Evolutionary conservation across 805 yeast genomes (phyloP).

Genomic region (Pichia kluyveri): DNA sequence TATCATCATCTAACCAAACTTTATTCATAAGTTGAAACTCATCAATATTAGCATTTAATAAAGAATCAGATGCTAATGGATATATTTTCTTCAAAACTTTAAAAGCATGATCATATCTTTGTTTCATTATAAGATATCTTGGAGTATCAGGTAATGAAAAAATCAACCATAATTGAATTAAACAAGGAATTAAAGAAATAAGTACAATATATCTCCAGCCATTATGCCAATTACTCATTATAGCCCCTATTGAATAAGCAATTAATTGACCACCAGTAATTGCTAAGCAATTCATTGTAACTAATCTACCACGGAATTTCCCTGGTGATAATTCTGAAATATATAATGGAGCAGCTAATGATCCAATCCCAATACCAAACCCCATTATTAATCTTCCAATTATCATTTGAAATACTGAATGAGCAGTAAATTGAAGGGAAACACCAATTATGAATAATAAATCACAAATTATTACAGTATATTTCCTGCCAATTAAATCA

Average conservation of each 20-base stretch:
- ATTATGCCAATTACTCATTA: conserved; percentile 29
- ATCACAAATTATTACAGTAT: conserved; percentile 38
- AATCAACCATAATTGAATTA: conserved; percentile 36
- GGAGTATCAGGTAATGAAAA: conserved; percentile 48
- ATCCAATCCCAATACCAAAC: conserved; percentile 47
- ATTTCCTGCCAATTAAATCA: conserved; percentile 39
- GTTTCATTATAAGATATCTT: conserved; percentile 38
- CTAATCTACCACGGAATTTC: conserved; percentile 42
- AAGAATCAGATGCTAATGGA: conserved; percentile 25
- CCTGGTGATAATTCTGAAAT: conserved; percentile 46
- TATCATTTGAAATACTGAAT: conserved; percentile 40
- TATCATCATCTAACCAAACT: conserved; percentile 22
- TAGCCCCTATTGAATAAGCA: conserved; percentile 46
- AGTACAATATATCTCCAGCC: conserved; percentile 49
- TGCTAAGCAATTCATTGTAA: conserved; percentile 43
- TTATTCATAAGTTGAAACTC: conserved; percentile 30
- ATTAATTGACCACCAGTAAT: conserved; percentile 50
- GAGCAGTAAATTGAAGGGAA: conserved; percentile 35
- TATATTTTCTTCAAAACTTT: conserved; percentile 32
- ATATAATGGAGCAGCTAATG: conserved; percentile 45
- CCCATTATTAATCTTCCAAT: conserved; percentile 45
- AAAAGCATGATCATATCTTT: conserved; percentile 31
- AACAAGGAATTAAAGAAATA: conserved; percentile 43
- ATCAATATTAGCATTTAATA: conserved; percentile 32
- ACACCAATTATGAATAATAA: conserved; percentile 41